phyloP scores from a whole-genome alignment of 805 yeast genomes.

The Candida sakaeoensis region DNA sequence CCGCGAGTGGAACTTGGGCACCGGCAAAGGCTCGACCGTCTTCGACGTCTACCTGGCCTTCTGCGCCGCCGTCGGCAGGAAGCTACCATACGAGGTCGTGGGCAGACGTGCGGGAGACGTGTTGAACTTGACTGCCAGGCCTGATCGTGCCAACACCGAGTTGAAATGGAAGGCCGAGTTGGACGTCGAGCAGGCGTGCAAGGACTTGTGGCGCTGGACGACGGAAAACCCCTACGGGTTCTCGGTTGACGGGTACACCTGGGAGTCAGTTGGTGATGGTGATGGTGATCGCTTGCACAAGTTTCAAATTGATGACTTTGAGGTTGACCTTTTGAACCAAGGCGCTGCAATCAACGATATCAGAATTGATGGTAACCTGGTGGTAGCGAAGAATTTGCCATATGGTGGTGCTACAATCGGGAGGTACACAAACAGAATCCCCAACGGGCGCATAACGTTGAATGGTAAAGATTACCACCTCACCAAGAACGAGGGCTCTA shows the following conservation, averaged over 20 bases:
- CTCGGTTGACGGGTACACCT: conserved; percentile 27
- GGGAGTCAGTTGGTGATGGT: conserved; percentile 25
- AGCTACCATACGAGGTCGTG: conserved; percentile 61
- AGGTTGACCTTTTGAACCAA: conserved; percentile 43
- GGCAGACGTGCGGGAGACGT: conserved; percentile 77
- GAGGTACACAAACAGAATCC: conserved; percentile 59
- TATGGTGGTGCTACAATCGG: conserved; percentile 66
- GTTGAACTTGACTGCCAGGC: conserved; percentile 66
- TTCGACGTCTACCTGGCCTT: conserved; percentile 67
- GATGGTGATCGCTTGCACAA: conserved; percentile 35
- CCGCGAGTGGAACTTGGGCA: conserved; percentile 81
- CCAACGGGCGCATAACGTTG: conserved; percentile 39
- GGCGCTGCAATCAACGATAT: conserved; percentile 51
- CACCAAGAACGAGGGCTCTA: conserved; percentile 37
- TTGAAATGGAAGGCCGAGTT: conserved; percentile 60
- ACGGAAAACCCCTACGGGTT: conserved; percentile 63
- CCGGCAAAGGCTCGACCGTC: conserved; percentile 78
- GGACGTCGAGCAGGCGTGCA: conserved; percentile 59
- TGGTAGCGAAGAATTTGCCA: conserved; percentile 43
- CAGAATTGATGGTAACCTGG: conserved; percentile 33
- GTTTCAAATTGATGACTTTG: conserved; percentile 23
- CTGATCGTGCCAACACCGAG: conserved; percentile 62
- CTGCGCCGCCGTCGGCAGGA: conserved; percentile 58
- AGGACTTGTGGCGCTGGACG: conserved; percentile 78
- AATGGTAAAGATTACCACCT: conserved; percentile 40